These are phyloP conservation scores for Cercospora canescens DNA, from an alignment of 2,329 filamentous ascomycete genomes.

Conservation along the genomic window DNA sequence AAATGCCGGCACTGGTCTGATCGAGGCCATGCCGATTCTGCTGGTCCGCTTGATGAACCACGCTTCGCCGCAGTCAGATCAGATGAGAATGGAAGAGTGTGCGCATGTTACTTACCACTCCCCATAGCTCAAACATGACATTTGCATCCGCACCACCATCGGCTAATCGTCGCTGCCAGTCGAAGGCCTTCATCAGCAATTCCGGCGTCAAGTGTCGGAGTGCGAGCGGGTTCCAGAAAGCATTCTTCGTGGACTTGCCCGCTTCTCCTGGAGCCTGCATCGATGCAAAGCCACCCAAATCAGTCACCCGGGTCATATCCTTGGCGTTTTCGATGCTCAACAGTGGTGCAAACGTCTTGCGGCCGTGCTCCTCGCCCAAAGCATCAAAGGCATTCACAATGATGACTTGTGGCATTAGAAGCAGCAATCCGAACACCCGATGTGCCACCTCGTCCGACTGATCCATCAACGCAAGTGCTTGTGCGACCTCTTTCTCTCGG, in stretches of 20 bases:
- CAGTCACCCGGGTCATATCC: not conserved
- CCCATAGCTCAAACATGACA: constrained; percentile 8
- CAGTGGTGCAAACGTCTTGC: constrained; percentile 1
- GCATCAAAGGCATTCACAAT: constrained; percentile 5
- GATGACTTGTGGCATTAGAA: not conserved
- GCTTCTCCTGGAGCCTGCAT: constrained; percentile 4
- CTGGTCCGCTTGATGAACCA: not conserved
- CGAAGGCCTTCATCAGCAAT: not conserved
- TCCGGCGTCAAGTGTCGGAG: not conserved
- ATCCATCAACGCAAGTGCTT: not conserved
- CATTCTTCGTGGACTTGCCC: not conserved
- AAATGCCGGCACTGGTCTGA: not conserved
- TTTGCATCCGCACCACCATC: not conserved
- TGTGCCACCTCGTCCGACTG: not conserved
- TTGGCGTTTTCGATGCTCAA: not conserved
- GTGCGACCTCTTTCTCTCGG: not conserved
- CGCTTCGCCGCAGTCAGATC: not conserved
- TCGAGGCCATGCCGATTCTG: constrained; percentile 6
- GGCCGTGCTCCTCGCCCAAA: not conserved
- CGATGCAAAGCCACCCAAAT: not conserved
- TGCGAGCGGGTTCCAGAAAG: constrained; percentile 1
- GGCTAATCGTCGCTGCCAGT: not conserved
- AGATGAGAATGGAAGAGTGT: not conserved
- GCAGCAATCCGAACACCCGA: constrained; percentile 1
- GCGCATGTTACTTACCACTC: not conserved